These are phyloP conservation scores for Secale cereale DNA, from an alignment of 176 grass and related monocot species.

Conservation along the genomic window DNA sequence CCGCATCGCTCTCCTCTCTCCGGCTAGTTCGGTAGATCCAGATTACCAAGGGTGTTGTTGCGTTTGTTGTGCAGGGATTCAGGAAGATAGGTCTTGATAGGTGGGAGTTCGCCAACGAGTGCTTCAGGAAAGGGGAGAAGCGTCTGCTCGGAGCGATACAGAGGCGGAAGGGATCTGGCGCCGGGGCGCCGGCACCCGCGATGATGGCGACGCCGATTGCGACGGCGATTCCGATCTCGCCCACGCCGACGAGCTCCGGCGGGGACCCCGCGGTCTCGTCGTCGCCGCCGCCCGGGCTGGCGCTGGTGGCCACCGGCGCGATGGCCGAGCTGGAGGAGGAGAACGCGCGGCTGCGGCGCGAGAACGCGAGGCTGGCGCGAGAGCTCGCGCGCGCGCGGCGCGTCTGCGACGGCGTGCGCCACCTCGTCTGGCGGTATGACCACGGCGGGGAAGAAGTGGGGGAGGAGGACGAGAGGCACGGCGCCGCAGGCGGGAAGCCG, in stretches of 20 bases:
- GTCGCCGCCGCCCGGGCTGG: slow-evolving; percentile 28
- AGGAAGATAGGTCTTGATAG: slow-evolving; percentile 64
- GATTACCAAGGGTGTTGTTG: background rate
- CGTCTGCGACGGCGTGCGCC: slow-evolving; percentile 60
- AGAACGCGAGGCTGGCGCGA: slow-evolving; percentile 65
- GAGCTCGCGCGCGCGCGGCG: slow-evolving; percentile 66
- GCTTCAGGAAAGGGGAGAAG: slow-evolving; percentile 70
- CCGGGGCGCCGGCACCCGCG: background rate
- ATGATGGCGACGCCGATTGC: slow-evolving; percentile 4
- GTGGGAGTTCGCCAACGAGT: slow-evolving; percentile 89
- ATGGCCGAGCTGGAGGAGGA: slow-evolving; percentile 63
- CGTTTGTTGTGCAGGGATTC: slow-evolving; percentile 52
- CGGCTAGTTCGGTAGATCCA: slow-evolving; percentile 7
- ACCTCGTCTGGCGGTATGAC: slow-evolving; percentile 53
- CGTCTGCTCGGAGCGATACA: slow-evolving; percentile 65
- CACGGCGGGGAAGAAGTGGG: slow-evolving; percentile 10
- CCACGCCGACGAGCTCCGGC: slow-evolving; percentile 59
- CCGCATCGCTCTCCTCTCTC: background rate
- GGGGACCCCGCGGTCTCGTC: slow-evolving; percentile 52
- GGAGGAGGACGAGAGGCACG: background rate
- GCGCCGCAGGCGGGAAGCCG: slow-evolving; percentile 18
- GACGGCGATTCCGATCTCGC: slow-evolving; percentile 23
- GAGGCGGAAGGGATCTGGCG: slow-evolving; percentile 48
- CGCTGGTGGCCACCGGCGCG: slow-evolving; percentile 16
- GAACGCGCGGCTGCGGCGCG: slow-evolving; percentile 64